These are phyloP conservation scores for Sporothrix euskadiensis DNA, from an alignment of 2,329 filamentous ascomycete genomes.

Conservation along the genomic window DNA sequence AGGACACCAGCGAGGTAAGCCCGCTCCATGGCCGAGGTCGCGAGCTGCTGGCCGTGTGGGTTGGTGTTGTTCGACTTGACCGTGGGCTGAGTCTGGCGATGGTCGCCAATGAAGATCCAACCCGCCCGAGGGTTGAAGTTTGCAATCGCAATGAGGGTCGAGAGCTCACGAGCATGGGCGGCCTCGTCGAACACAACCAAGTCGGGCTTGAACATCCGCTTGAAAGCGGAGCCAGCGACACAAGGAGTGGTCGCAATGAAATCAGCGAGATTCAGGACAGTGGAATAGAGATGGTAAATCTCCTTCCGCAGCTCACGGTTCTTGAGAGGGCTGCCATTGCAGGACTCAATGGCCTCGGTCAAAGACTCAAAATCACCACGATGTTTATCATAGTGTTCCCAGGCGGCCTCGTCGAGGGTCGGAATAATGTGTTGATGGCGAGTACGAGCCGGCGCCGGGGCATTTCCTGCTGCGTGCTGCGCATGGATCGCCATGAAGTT, in stretches of 20 bases:
- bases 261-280: slow-evolving; percentile 44
- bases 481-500: slow-evolving; percentile 44
- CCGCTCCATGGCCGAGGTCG: slow-evolving; percentile 37
- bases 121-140: slow-evolving; percentile 44
- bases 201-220: slow-evolving; percentile 69
- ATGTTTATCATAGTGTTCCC: slow-evolving; percentile 44
- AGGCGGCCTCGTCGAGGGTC: slow-evolving; percentile 48
- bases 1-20: slow-evolving; percentile 34
- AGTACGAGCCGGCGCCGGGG: slow-evolving; percentile 33
- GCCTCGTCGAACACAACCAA: slow-evolving; percentile 82
- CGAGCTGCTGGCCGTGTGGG: slow-evolving; percentile 33
- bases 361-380: slow-evolving; percentile 41
- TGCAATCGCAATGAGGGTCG: slow-evolving; percentile 48
- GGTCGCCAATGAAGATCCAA: slow-evolving; percentile 51
- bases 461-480: not conserved
- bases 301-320: slow-evolving; percentile 36
- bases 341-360: slow-evolving; percentile 41
- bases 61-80: slow-evolving; percentile 35
- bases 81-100: slow-evolving; percentile 49
- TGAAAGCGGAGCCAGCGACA: slow-evolving; percentile 43
- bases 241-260: slow-evolving; percentile 52
- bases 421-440: slow-evolving; percentile 36
- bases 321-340: slow-evolving; percentile 35
- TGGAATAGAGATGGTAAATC: slow-evolving; percentile 42
- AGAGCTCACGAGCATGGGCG: slow-evolving; percentile 49